Base-by-base conservation (phyloP, 139 green algal genomes). In the Picochlorum sp. region DNA sequence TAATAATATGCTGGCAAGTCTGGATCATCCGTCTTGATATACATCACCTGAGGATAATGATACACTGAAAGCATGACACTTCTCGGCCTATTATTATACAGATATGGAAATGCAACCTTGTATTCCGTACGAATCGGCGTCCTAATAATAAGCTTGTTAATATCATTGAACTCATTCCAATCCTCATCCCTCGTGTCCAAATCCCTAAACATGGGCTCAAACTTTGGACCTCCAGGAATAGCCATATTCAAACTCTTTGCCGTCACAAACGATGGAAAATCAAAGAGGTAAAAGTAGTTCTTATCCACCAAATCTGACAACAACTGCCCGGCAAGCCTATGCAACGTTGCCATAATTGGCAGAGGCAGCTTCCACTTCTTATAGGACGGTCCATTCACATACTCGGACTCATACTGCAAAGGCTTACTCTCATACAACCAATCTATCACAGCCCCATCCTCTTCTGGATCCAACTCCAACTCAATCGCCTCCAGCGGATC, bases 91-190 rank as follows among this genome's bases (percentile, higher is more conserved):
- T 95, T 97, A 83, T 99, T 99, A 91, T 99, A 99, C 77, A 99
- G 80, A 85, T 96, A 96, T 23, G 94, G 94, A 80, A 99, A 99
- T 10, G 92, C 94, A 38, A 99, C 77, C 71, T 86, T 83, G 80
- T 96, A 95, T 74, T 94, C 90, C 18, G 90, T 95, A 57, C 88
- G 73, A 62, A 95, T 87, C 49, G 85, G 88, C 1, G 77, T 84
- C 34, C 94, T 82, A 73, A 99, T 98, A 85, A 99, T 98, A 68
- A 99, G 89, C 88, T 99, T 99, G 85, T 96, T 96, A 78, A 99
- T 98, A 81, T 99, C 94, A 75, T 99, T 99, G 83, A 99, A 99
- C 85, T 99, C 94, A 75, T 98, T 98, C 94, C 94, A 99, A 81
- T 99, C 94, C 78, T 94, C 85, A 63, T 95, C 88, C 7, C 86